Conservation (phyloP, 2,329 filamentous ascomycete genomes). For the Cytospora leucostoma region DNA sequence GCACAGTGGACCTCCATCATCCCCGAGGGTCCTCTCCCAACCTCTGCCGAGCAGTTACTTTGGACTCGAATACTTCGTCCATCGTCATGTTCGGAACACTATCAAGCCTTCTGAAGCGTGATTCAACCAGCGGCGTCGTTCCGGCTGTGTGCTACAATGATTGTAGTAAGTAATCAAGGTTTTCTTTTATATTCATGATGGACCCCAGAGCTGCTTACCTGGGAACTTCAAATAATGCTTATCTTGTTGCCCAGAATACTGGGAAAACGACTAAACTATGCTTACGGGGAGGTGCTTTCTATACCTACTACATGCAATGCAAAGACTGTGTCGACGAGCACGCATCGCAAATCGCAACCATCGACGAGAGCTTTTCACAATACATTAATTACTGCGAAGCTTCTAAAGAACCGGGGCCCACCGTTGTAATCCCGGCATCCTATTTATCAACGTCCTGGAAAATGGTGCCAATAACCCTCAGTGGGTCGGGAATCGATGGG, state of each 20-base stretch:
- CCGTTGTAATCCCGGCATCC: neutral
- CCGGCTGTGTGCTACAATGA: neutral
- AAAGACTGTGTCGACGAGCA: neutral
- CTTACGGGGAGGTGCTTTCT: neutral
- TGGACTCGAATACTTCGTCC: no score
- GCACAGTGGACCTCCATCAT: no score
- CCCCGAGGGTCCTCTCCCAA: no score
- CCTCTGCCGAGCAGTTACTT: no score
- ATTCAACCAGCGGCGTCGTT: neutral
- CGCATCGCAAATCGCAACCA: neutral
- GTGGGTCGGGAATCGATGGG: neutral
- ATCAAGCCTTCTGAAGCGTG: neutral
- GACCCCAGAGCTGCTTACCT: neutral
- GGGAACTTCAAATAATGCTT: neutral
- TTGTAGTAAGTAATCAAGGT: neutral
- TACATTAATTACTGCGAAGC: neutral
- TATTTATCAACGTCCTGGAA: neutral
- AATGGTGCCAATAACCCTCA: neutral
- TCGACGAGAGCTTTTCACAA: neutral
- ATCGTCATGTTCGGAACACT: neutral
- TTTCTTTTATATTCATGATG: no score
- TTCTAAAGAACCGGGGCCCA: neutral
- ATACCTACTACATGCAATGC: neutral
- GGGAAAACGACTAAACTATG: neutral
- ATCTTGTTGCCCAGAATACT: neutral